Evolutionary conservation across 2,329 filamentous ascomycete species (phyloP), one percentile per base, ranked within the genome.

Genomic region (Talaromyces sp.): DNA sequence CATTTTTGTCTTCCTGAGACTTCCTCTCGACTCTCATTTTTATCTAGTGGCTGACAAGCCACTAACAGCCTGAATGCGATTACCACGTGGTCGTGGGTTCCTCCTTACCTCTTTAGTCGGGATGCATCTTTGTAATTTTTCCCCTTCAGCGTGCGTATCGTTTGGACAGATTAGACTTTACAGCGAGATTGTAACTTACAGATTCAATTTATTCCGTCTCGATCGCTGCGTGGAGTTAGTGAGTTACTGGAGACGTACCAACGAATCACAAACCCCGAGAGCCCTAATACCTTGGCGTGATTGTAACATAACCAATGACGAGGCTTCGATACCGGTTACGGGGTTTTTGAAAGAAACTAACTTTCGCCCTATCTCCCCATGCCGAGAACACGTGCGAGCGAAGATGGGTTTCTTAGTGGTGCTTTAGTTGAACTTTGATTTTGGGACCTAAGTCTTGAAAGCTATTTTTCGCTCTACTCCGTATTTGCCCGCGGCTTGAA

Each of bases 21-120:
- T 31, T 31, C 17, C 15, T 17, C 27, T 31, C 25, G 10, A 29
- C 1, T 51, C 7, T 31, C 15, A 2, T 11, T 53, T 29, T 34
- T 34, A 15, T 54, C n/a, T 34, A 8, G 27, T 34, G 51, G 51
- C 51, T 34, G 17, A 29, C 27, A 29, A 54, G 51, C 49, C 49
- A 53, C 49, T 5, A 10, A 19, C 49, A 53, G 27, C 51, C 29
- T 34, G 51, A 54, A 56, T 36, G 38, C 36, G 4, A 31, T 27
- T 27, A 47, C 61, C 61, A 63, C 61, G 61, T 63, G 61, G 61
- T n/a, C 25, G 38, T 63, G 61, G 51, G 25, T 36, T 29, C 31
- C 38, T 43, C 7, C 22, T 40, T 58, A 58, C 47, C 34, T 27
- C 25, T 43, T 58, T 58, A 13, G 56, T 25, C 34, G 56, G 34